A percentile compares a stretch with the other conserved stretches of the same genome.
These are phyloP conservation scores for Aegilops bicornis DNA, from an alignment of 176 grass and related monocot species.

Conservation along the genomic window DNA sequence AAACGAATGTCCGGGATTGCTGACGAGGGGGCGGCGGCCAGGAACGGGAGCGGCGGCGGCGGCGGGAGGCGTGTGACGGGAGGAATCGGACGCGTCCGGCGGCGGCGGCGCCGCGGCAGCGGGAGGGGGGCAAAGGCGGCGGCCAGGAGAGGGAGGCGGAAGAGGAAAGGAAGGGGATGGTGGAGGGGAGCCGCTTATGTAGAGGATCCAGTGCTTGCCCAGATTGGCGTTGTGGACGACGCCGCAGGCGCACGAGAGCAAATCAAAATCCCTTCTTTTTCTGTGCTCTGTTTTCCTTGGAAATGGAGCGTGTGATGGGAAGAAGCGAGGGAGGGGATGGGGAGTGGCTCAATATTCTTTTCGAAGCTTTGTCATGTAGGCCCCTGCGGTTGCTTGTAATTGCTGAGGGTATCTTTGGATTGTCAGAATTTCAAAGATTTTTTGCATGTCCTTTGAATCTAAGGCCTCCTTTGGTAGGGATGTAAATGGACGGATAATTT, in stretches of 20 bases:
- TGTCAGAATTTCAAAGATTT: not conserved
- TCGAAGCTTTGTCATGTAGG: not conserved
- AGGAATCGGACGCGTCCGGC: not conserved
- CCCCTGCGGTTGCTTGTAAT: not conserved
- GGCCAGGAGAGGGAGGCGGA: not conserved
- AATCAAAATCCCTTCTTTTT: not conserved
- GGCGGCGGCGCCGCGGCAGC: not conserved
- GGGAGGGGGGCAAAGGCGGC: not conserved
- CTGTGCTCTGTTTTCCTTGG: not conserved
- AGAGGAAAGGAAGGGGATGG: slow-evolving; percentile 1
- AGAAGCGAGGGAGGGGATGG: not conserved
- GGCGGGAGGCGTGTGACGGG: not conserved
- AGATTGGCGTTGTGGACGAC: slow-evolving; percentile 17
- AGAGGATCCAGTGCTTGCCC: not conserved
- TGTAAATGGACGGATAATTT: no score
- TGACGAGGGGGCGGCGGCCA: not conserved
- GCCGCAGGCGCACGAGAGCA: not conserved
- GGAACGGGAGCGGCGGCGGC: not conserved
- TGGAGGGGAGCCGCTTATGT: not conserved
- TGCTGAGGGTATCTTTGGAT: not conserved
- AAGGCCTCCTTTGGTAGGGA: no score
- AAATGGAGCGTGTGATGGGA: not conserved
- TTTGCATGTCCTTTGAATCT: no score
- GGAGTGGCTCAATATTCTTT: not conserved
- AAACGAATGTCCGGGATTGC: not conserved